phyloP scores from a whole-genome alignment of 768 basidiomycete genomes.

The Lentinula guzmanii region DNA sequence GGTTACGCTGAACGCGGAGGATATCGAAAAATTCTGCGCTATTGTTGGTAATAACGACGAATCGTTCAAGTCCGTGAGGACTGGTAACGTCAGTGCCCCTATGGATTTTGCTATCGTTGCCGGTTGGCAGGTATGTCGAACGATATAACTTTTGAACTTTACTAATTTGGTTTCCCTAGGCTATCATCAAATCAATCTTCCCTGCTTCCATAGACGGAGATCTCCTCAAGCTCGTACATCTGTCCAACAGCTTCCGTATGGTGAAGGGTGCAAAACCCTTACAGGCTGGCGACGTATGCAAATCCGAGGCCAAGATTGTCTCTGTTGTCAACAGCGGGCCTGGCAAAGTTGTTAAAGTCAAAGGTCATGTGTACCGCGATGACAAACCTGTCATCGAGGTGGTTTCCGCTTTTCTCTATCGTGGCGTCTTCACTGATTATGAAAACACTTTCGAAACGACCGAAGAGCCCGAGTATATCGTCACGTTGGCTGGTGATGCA shows the following conservation, averaged over 20 bases:
- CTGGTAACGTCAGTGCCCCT: constrained; percentile 71
- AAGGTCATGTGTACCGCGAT: constrained; percentile 74
- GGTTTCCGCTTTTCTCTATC: constrained; percentile 92
- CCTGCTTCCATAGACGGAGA: constrained; percentile 89
- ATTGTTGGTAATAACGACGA: constrained; percentile 93
- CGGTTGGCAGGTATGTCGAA: constrained; percentile 84
- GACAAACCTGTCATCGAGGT: constrained; percentile 87
- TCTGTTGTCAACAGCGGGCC: constrained; percentile 87
- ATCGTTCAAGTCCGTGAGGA: constrained; percentile 77
- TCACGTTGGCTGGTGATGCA: constrained; percentile 70
- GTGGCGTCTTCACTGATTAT: constrained; percentile 90
- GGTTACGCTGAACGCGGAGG: constrained; percentile 69
- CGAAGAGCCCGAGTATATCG: constrained; percentile 84
- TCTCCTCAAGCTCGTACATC: constrained; percentile 90
- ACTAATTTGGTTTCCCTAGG: constrained; percentile 38
- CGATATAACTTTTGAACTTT: background rate
- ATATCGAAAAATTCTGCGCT: constrained; percentile 84
- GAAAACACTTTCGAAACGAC: constrained; percentile 93
- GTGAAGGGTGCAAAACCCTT: constrained; percentile 73
- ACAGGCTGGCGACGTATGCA: constrained; percentile 83
- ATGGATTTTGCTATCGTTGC: constrained; percentile 99
- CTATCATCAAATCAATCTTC: constrained; percentile 99
- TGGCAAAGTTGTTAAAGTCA: constrained; percentile 91
- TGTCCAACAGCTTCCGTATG: constrained; percentile 94
- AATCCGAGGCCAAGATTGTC: constrained; percentile 80